Evolutionary conservation across 1,284 basidiomycete genomes (phyloP).

Genomic region (Cryptococcus sp.): DNA sequence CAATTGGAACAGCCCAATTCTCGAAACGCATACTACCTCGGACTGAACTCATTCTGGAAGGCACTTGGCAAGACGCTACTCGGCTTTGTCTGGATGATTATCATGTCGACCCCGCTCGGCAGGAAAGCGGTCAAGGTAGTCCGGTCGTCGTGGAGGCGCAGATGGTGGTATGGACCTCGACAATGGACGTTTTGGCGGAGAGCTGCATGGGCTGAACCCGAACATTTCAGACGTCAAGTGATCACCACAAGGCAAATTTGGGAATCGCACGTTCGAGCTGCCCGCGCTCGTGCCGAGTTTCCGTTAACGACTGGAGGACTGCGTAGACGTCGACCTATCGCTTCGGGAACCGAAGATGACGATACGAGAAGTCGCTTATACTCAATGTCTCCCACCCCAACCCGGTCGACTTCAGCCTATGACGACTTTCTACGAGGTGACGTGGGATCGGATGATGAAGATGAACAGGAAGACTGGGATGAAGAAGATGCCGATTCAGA

Average conservation of each 20-base stretch:
- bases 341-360: not conserved
- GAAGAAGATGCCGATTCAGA: constrained; percentile 3
- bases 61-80: constrained; percentile 13
- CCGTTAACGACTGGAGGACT: not conserved
- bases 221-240: not conserved
- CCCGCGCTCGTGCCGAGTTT: too few species aligned
- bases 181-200: constrained; percentile 37
- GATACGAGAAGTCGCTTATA: not conserved
- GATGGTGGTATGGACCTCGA: constrained; percentile 47
- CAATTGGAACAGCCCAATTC: constrained; percentile 26
- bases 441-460: constrained; percentile 3
- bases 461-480: not conserved
- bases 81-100: constrained; percentile 15
- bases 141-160: constrained; percentile 13
- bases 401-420: not conserved
- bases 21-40: constrained; percentile 23
- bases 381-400: not conserved
- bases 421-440: constrained; percentile 1
- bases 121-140: constrained; percentile 11
- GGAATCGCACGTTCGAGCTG: not conserved
- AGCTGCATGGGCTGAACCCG: constrained; percentile 32
- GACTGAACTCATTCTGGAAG: constrained; percentile 26
- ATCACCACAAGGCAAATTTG: not conserved
- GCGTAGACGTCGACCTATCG: constrained; percentile 2
- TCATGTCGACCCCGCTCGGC: constrained; percentile 30